Percentiles rank a stretch among this genome's conserved stretches.
These are phyloP conservation scores for Eremochloa ophiuroides DNA, from an alignment of 176 grass and related monocot species.

Conservation along the genomic window DNA sequence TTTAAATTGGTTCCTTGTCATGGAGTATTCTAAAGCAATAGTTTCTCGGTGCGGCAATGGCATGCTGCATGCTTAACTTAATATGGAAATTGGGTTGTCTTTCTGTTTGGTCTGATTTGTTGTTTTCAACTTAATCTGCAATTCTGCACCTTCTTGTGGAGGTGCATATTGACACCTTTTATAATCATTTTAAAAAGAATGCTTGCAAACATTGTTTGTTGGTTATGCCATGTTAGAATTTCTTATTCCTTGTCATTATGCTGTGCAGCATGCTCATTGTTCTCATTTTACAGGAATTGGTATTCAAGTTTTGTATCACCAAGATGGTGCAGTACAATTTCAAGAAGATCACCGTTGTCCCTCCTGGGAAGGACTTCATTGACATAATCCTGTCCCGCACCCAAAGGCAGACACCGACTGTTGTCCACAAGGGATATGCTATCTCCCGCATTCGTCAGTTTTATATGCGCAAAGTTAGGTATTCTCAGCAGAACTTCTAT, in stretches of 20 bases:
- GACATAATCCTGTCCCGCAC: constrained; percentile 81
- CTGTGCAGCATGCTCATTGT: background rate
- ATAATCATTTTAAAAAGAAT: background rate
- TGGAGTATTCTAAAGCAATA: background rate
- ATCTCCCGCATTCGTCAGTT: constrained; percentile 64
- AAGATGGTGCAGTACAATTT: constrained; percentile 88
- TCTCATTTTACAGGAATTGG: background rate
- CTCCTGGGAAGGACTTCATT: constrained; percentile 74
- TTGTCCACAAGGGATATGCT: constrained; percentile 80
- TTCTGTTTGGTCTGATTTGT: background rate
- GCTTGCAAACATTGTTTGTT: background rate
- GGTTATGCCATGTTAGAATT: background rate
- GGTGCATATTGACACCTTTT: background rate
- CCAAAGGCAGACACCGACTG: constrained; percentile 74
- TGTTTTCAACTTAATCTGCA: background rate
- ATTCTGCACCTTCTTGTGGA: background rate
- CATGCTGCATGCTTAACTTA: background rate
- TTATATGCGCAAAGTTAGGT: constrained; percentile 77
- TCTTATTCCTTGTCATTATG: background rate
- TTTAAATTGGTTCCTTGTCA: no score
- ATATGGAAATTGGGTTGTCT: background rate
- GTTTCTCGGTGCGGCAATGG: background rate
- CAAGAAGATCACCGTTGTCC: constrained; percentile 70
- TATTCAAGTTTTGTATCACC: background rate
- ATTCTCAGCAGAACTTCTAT: constrained; percentile 71